Base-by-base conservation (phyloP, 2,329 filamentous ascomycete genomes). In the Neophaeococcomyces aloes region DNA sequence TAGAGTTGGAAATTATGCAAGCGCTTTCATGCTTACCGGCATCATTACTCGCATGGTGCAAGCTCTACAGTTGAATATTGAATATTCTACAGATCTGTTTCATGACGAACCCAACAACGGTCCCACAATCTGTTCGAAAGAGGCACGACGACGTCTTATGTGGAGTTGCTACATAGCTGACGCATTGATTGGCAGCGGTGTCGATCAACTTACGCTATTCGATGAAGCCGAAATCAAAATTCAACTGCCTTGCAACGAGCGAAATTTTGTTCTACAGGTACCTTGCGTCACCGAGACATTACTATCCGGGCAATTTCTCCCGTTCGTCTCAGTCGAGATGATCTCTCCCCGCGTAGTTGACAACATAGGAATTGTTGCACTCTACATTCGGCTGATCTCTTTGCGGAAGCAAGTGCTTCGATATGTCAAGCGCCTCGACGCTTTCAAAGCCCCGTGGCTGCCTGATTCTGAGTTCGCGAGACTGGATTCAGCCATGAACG, bases 381-480 rank as follows among this genome's bases (percentile, higher is more conserved):
- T 38, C 11, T 47, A 47, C 14, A 29, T 47, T 13, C 45, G 45
- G 8, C 29, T 47, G 13, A 39, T 44, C 17, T 31, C 29, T 13
- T 25, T 47, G 14, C 39, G 45, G 8, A 47, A 47, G 29, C 25
- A 31, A 17, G 38, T 47, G 14, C 23, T 47, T 11, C 19, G 40
- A 56, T 69, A 69, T 43, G 64, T 69, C 17, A 68, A 68, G 35
- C 61, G 64, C 36, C 42, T 67, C 8, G 61, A 68, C 37, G 58
- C 58, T 2, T 59, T 58, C 13, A 57, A 60, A 10, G 64, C 64
- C 1, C 67, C 67, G 0, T 70, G 67, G 66, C 56, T 65, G 35
- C 57, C 63, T 1, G 65, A 66, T 36, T 69, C 66, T 2, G 63
- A 64, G 42, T 69, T 70, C 51, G 58, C 62, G 3, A 59, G 59